phyloP scores from a whole-genome alignment of 2,329 filamentous ascomycete species.

The Plenodomus tracheiphilus region DNA sequence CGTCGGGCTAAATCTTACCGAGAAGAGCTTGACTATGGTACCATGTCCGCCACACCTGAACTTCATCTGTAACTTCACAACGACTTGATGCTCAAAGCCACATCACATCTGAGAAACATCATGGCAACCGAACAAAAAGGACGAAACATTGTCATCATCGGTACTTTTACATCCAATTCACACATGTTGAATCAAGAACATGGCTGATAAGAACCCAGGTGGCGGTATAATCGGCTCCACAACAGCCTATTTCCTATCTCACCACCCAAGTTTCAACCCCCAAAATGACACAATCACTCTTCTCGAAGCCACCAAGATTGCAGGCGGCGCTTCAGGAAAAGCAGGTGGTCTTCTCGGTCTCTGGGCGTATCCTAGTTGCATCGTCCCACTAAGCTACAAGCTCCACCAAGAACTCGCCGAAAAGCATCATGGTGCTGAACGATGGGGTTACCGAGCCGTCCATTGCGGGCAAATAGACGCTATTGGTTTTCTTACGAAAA shows the following conservation, averaged over 20 bases:
- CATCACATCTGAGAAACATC: conserved; percentile 16
- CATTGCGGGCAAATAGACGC: conserved; percentile 70
- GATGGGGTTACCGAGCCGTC: conserved; percentile 85
- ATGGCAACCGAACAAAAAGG: conserved; percentile 32
- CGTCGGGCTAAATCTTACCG: conserved; percentile 18
- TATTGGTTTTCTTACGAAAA: conserved; percentile 42
- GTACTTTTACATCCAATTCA: conserved; percentile 13
- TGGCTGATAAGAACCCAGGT: conserved; percentile 54
- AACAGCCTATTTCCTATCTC: conserved; percentile 87
- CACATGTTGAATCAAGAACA: neutral
- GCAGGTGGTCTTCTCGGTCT: conserved; percentile 86
- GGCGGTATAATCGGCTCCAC: conserved; percentile 93
- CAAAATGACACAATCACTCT: conserved; percentile 77
- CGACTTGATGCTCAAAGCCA: conserved; percentile 24
- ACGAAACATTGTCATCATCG: conserved; percentile 43
- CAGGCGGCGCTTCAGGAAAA: conserved; percentile 91
- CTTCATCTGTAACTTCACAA: neutral
- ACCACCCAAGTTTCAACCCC: conserved; percentile 79
- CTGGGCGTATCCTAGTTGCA: conserved; percentile 85
- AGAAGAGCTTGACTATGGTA: conserved; percentile 14
- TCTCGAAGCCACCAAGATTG: conserved; percentile 82
- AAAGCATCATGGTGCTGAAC: conserved; percentile 74
- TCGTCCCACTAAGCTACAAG: conserved; percentile 83
- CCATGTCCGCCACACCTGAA: conserved; percentile 13
- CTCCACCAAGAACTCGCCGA: conserved; percentile 83